Conservation (phyloP, 2,329 filamentous ascomycete species). For the Penicillium sp. region DNA sequence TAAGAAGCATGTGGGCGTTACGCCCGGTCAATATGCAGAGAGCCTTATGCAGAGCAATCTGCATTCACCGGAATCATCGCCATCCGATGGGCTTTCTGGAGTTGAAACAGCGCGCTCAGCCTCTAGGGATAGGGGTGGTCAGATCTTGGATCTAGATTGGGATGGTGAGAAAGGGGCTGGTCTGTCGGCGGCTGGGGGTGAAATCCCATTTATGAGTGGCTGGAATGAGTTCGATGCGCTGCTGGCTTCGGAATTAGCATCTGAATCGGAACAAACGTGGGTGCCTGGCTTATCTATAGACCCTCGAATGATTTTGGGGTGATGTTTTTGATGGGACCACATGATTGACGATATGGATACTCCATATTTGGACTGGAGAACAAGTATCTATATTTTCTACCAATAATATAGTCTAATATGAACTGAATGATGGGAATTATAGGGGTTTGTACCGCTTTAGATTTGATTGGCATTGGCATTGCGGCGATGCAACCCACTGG, state of each 20-base stretch:
- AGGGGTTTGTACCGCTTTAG: not conserved
- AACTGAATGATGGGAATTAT: not conserved
- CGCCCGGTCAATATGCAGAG: conserved; percentile 46
- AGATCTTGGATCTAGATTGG: conserved; percentile 15
- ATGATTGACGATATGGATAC: not conserved
- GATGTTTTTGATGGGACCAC: not conserved
- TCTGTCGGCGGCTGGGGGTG: conserved; percentile 3
- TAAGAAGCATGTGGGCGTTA: conserved; percentile 53
- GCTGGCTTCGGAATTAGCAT: conserved; percentile 33
- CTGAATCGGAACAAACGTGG: conserved; percentile 23
- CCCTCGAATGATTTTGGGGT: conserved; percentile 15
- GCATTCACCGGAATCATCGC: conserved; percentile 2
- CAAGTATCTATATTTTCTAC: not conserved
- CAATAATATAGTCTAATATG: not conserved
- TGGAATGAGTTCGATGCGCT: conserved; percentile 43
- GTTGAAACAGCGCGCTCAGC: conserved; percentile 12
- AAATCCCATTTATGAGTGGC: conserved; percentile 5
- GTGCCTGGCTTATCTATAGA: conserved; percentile 17
- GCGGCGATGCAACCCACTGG: conserved; percentile 16
- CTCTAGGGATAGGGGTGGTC: conserved; percentile 2
- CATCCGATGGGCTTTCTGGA: conserved; percentile 7
- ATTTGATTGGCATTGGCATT: not conserved
- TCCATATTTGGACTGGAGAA: not conserved
- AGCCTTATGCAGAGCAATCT: conserved; percentile 12
- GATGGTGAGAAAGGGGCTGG: conserved; percentile 15